Conservation (phyloP, 1,139 yeast genomes). For the Yamadazyma sp. region DNA sequence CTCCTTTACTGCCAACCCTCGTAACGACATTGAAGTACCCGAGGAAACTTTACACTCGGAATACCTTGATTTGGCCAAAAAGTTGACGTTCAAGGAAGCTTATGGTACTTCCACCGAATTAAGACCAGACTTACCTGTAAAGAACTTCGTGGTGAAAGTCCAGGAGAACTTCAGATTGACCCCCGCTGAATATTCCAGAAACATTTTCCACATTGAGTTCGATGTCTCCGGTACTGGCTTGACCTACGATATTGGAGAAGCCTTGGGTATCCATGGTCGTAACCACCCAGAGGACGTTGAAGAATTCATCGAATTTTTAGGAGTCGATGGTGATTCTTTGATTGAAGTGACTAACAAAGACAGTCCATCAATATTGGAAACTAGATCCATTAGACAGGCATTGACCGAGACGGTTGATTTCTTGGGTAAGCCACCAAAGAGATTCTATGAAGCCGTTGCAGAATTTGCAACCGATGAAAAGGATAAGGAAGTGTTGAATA, state of each 20-base stretch:
- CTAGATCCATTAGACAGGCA: constrained; percentile 80
- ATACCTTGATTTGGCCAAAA: constrained; percentile 62
- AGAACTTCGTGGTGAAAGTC: constrained; percentile 85
- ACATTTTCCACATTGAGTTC: constrained; percentile 95
- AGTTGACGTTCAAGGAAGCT: constrained; percentile 80
- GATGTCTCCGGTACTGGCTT: constrained; percentile 90
- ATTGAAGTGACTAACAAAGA: constrained; percentile 76
- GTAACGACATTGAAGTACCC: constrained; percentile 33
- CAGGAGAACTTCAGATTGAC: constrained; percentile 91
- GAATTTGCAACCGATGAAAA: constrained; percentile 68
- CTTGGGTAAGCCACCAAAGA: constrained; percentile 94
- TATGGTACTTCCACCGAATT: constrained; percentile 54
- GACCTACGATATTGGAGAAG: constrained; percentile 93
- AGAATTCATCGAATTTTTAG: constrained; percentile 69
- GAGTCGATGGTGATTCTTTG: constrained; percentile 64
- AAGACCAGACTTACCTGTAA: constrained; percentile 89
- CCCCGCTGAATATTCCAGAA: constrained; percentile 87
- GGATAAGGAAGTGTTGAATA: constrained; percentile 62
- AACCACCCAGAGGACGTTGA: constrained; percentile 67
- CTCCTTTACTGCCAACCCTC: constrained; percentile 60
- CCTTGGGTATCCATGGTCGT: constrained; percentile 92
- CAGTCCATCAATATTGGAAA: constrained; percentile 55
- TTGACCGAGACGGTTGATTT: constrained; percentile 79
- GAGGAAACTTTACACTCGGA: constrained; percentile 40
- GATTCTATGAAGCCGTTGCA: constrained; percentile 83